A percentile compares a stretch with the other conserved stretches of the same genome.
phyloP scores from a whole-genome alignment of 257 asterid genomes.

The Nyctanthes arbortristis region DNA sequence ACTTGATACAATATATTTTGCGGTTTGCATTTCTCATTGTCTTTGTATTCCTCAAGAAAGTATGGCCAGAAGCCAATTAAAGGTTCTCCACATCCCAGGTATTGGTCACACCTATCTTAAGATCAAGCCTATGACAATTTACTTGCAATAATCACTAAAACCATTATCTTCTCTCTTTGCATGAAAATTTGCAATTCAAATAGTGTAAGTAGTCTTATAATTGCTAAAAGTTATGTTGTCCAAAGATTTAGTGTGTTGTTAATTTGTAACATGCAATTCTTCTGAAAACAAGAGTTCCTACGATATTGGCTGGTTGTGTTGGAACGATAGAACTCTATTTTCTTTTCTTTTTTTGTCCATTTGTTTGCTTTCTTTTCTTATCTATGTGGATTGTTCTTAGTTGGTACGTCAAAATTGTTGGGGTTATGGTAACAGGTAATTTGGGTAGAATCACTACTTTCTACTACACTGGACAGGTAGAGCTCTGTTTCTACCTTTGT shows the following conservation, averaged over 20 bases:
- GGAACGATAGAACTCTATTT: not conserved
- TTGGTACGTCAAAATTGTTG: not conserved
- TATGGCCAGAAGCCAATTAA: slow-evolving; percentile 84
- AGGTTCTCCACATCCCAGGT: slow-evolving; percentile 87
- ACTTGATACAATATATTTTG: not conserved
- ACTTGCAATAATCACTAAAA: not conserved
- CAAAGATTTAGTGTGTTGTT: not conserved
- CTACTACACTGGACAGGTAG: too few species aligned
- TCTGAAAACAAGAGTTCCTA: not conserved
- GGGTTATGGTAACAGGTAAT: too few species aligned
- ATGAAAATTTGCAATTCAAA: not conserved
- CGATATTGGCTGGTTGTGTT: too few species aligned
- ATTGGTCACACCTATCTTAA: slow-evolving; percentile 3
- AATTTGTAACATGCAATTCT: not conserved
- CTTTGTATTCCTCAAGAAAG: slow-evolving; percentile 66
- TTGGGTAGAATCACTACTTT: too few species aligned
- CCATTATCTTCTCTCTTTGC: not conserved
- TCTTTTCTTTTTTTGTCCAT: not conserved
- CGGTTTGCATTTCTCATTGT: not conserved
- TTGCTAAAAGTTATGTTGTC: not conserved
- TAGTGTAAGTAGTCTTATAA: not conserved
- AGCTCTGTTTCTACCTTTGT: too few species aligned
- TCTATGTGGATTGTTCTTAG: not conserved
- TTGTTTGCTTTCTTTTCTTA: not conserved
- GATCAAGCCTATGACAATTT: not conserved